Percentiles rank a stretch among this genome's conserved stretches.
These are phyloP conservation scores for Coemansia sp. DNA, from an alignment of 192 early-diverging fungal species.

Conservation along the genomic window DNA sequence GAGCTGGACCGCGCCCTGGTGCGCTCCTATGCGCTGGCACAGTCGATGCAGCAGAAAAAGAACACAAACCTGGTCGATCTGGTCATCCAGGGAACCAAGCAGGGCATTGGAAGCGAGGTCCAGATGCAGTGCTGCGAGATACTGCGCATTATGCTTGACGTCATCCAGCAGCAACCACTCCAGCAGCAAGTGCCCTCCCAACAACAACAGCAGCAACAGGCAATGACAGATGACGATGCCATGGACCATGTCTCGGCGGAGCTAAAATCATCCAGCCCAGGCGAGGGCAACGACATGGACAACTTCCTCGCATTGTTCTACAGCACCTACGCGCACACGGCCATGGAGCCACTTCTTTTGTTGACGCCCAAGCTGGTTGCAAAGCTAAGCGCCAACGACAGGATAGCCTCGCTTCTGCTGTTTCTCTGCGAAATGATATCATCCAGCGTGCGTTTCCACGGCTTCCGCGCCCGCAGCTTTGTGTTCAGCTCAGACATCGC, in stretches of 20 bases:
- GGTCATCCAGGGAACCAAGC: constrained; percentile 62
- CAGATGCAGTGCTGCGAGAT: constrained; percentile 72
- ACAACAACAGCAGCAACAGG: neutral
- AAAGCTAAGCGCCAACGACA: constrained; percentile 5
- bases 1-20: constrained; percentile 80
- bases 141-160: constrained; percentile 73
- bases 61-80: constrained; percentile 59
- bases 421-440: constrained; percentile 74
- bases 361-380: constrained; percentile 41
- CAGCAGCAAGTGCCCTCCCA: neutral
- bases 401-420: constrained; percentile 2
- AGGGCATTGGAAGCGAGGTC: constrained; percentile 60
- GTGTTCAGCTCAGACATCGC: constrained; percentile 62
- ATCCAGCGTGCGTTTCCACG: constrained; percentile 69
- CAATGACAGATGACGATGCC: neutral
- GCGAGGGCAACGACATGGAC: constrained; percentile 59
- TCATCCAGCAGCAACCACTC: constrained; percentile 13
- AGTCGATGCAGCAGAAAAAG: constrained; percentile 49
- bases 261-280: too few relatives aligned
- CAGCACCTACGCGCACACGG: constrained; percentile 54
- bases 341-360: constrained; percentile 63
- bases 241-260: too few relatives aligned
- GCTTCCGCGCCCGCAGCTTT: constrained; percentile 73
- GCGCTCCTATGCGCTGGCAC: constrained; percentile 62
- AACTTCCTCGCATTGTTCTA: constrained; percentile 82